Evolutionary conservation across 1,284 basidiomycete species (phyloP), one percentile per base, ranked within the genome.

Genomic region (Cystobasidium slooffiae): DNA sequence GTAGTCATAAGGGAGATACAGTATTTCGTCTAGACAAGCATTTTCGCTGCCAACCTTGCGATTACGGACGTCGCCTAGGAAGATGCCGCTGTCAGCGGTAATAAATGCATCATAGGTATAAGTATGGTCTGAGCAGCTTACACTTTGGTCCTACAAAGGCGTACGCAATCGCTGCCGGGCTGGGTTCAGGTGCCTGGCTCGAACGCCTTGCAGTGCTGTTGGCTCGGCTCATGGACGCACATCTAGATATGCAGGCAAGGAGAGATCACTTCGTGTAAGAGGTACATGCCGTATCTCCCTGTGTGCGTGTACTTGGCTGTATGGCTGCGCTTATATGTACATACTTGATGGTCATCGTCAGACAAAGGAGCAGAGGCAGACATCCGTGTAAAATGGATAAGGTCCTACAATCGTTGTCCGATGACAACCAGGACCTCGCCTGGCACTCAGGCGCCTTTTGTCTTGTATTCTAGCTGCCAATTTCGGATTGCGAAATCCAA

Each of bases 1-100:
- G 20, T 59, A 24, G 20, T 59, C 39, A n/a, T 59, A 59, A 59
- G 56, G 56, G 9, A 59, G 56, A 59, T 59, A 59, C 3, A 59
- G 20, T 3, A 59, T 20, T n/a, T 59, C 56, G 37, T 59, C 56
- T 39, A 59, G 20, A 59, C 56, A 59, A 43, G 39, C 56, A n/a
- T 59, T 59, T 18, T 12, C 56, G n/a, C n/a, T 59, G 39, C 56
- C 56, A 43, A 39, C n/a, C 39, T 59, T 59, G 56, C 56, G 37
- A 41, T 39, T 59, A 3, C 56, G 56, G 43, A 59, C 7, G 14
- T 18, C 43, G 31, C 56, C 56, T 59, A 31, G 20, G 53, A 14
- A 37, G 20, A 37, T 18, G 53, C 5, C 6, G 9, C 52, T 20
- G 12, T 53, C 9, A 3, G 24, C 14, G 10, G n/a, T 1, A 18